Base-by-base conservation (phyloP, 805 yeast species). In the Ogataea degrootiae region DNA sequence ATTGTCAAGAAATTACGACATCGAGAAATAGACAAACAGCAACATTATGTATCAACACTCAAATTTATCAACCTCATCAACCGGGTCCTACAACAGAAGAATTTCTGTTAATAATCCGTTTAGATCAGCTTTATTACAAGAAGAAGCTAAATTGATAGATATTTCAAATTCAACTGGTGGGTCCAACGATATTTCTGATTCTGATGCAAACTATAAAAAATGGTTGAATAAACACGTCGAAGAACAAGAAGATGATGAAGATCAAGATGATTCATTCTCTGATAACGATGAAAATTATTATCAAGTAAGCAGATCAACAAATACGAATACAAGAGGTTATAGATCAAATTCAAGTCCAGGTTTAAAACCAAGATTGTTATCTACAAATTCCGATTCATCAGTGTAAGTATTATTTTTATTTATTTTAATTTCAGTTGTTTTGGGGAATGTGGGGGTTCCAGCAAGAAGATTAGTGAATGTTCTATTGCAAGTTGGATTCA, bases 21-120 rank as follows among this genome's bases (percentile, higher is more conserved):
- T 4, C 21, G 2, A 19, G 21, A 19, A 19, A 19, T 4, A 19
- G 21, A 4, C 7, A 23, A 26, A 26, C 12, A 26, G 12, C 31
- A 22, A 35, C 2, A 45, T 11, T 14, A 65, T 65, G 65, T 67
- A 67, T 39, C 57, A 47, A 35, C 70, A 67, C 41, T 46, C 63
- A 16, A 67, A 67, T 47, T 43, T 56, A 16, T 67, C 71, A 11
- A 52, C 54, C 14, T 50, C 65, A 1, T 63, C 70, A 11, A 54
- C 60, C 54, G 77, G 80, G 2, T 67, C 72, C 0, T 53, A 57
- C 16, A 53, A 59, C 2, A 62, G 77, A 55, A 62, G 81, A 52
- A 65, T 82, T 45, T 83, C 90, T 6, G 71, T 82, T 3, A 82
- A 82, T 62, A 85, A 85, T 56, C 92, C 92, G n/a, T 85, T 85